These are phyloP conservation scores for Ceratobasidium sp. DNA, from an alignment of 1,284 basidiomycete genomes.

Conservation along the genomic window DNA sequence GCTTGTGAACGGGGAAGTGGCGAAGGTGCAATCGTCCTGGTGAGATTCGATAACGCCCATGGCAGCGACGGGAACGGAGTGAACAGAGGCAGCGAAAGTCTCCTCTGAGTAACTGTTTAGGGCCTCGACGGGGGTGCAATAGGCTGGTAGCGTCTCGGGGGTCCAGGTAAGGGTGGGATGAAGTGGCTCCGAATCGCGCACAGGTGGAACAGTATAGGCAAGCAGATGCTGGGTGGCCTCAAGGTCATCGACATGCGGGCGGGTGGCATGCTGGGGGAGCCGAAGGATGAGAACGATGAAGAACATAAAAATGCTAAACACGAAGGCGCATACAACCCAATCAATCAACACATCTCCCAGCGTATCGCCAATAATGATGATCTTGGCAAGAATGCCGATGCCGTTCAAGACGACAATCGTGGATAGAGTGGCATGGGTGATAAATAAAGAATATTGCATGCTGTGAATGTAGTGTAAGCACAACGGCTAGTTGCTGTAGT, in stretches of 20 bases:
- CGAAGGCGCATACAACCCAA: slow-evolving; percentile 15
- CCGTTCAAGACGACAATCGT: not conserved
- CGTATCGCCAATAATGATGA: not conserved
- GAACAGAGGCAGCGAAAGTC: not conserved
- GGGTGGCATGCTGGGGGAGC: not conserved
- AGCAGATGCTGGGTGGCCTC: not conserved
- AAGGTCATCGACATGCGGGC: not conserved
- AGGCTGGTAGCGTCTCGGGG: slow-evolving; percentile 1
- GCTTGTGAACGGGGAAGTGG: slow-evolving; percentile 10
- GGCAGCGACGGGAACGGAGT: not conserved
- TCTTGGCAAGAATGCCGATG: not conserved
- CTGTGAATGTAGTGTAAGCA: not conserved
- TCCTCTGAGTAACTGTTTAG: not conserved
- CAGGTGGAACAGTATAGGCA: not conserved
- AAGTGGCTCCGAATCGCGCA: not conserved
- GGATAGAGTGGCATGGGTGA: not conserved
- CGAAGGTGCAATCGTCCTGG: not conserved
- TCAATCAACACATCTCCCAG: not conserved
- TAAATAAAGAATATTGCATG: not conserved
- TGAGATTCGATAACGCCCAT: not conserved
- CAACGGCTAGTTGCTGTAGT: no score
- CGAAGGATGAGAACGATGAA: not conserved
- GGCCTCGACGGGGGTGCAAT: slow-evolving; percentile 13
- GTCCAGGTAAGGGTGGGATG: not conserved
- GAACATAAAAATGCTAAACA: not conserved